Evolutionary conservation across 169 alveolate genomes (phyloP), one percentile per base, ranked within the genome.

Genomic region (Plasmodium ovale): DNA sequence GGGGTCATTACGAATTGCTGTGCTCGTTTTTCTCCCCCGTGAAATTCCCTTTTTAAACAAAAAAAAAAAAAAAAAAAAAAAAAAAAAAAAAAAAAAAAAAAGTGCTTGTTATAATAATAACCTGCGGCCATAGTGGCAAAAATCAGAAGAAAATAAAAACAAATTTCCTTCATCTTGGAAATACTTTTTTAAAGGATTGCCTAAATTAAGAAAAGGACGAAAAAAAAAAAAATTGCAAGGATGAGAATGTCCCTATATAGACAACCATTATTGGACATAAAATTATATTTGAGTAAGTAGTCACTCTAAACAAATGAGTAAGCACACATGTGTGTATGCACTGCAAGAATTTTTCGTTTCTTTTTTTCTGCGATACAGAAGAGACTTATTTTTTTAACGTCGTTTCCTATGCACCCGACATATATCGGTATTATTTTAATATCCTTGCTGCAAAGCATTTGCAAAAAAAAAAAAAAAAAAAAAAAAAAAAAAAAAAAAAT

Each of bases 101-200:
- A 21, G 0, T 5, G 1, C 4, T 0, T 7, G 10, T 51, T 21
- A 10, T 68, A 33, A 31, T 1, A 53, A 87, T 51, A 73, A 96
- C 96, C 97, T 92, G 56, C 68, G 60, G 47, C 99, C 99, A 96
- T 97, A 97, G 72, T 97, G 99, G 79, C 99, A 97, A 87, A 97
- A 97, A 73, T 97, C 99, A 35, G 97, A 94, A 10, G 99, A 97
- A 64, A 97, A 92, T 14, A 97, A 92, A 90, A 97, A 97, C 3
- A 94, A 35, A 62, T 87, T 95, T 39, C 72, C 92, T 85, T 92
- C 91, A 59, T 94, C 95, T 60, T 72, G 88, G 82, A 97, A 95
- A 85, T 94, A 96, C 64, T 89, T 94, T 27, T 94, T 94, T 37
- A 97, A 77, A 14, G 97, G 92, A 29, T 87, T 60, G 16, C 97